Base-by-base conservation (phyloP, 2,329 filamentous ascomycete species). In the Talaromyces piceae region DNA sequence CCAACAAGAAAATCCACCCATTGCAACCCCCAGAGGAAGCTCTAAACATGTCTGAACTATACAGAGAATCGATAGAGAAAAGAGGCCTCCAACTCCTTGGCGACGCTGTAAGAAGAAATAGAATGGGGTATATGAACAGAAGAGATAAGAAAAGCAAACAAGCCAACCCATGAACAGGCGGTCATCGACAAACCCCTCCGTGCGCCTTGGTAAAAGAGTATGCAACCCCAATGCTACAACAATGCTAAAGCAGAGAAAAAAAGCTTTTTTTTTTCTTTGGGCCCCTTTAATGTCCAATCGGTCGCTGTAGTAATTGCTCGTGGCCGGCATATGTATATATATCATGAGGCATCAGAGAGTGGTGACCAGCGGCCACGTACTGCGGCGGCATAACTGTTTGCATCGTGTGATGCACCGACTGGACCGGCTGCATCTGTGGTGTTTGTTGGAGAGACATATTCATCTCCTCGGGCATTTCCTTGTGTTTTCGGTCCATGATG, bases 351-450 rank as follows among this genome's bases (percentile, higher is more conserved):
- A 41, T 44, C 39, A 48, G n/a, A 6, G 41, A 13, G 37, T 45
- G 48, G 23, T 45, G 51, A 7, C 58, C 59, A 22, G 57, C 45
- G 30, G 61, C 56, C 43, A 58, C 59, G 30, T 56, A 56, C 16
- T 59, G 59, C 6, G 60, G 54, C 30, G 58, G 56, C 13, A 63
- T 51, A 13, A 60, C 57, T 1, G 60, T 49, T 25, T 46, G 51
- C 9, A 39, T 28, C 26, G 49, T n/a, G 22, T 49, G 41, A 56
- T 62, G 44, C 57, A 54, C 23, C 49, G 56, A 6, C 50, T 47
- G 46, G 31, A 55, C 50, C 45, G 51, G 45, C 8, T 50, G 53
- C 9, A 45, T 27, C 0, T 45, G 31, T 37, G 5, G 31, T 11
- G 3, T n/a, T 37, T 55, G 54, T 7, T 30, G 51, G 18, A 46